Conservation (phyloP, 2,329 filamentous ascomycete genomes). For the Colletotrichum incanum region DNA sequence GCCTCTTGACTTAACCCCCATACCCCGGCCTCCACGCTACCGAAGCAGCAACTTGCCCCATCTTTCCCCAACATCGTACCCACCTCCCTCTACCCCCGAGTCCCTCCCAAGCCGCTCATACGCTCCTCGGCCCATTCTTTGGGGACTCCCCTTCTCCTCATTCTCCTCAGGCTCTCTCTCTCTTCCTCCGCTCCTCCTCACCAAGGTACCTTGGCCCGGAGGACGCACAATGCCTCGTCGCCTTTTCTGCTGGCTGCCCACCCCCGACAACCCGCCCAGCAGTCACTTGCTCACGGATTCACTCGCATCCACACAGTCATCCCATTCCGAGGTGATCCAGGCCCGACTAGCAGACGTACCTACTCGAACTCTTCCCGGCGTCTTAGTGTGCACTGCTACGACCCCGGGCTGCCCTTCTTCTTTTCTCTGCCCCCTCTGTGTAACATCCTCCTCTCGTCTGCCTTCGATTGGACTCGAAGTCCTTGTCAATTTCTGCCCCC, state of each 20-base stretch:
- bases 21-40: constrained; percentile 39
- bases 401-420: constrained; percentile 10
- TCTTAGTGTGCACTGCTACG: background rate
- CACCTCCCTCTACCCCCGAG: constrained; percentile 16
- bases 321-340: constrained; percentile 8
- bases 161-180: constrained; percentile 28
- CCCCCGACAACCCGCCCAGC: background rate
- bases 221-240: background rate
- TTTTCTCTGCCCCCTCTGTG: constrained; percentile 19
- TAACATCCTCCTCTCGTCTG: constrained; percentile 15
- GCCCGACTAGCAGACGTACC: background rate
- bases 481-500: constrained; percentile 38
- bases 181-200: background rate
- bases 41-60: constrained; percentile 35
- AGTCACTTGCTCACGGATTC: background rate
- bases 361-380: background rate
- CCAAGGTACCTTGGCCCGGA: background rate
- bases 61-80: constrained; percentile 43
- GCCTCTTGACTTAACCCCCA: constrained; percentile 24
- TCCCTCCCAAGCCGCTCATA: background rate
- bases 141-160: constrained; percentile 19
- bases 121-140: constrained; percentile 28
- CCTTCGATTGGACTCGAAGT: constrained; percentile 33
- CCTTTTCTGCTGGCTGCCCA: background rate
- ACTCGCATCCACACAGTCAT: background rate